phyloP scores from a whole-genome alignment of 2,329 filamentous ascomycete genomes.

The Aspergillus luchuensis region DNA sequence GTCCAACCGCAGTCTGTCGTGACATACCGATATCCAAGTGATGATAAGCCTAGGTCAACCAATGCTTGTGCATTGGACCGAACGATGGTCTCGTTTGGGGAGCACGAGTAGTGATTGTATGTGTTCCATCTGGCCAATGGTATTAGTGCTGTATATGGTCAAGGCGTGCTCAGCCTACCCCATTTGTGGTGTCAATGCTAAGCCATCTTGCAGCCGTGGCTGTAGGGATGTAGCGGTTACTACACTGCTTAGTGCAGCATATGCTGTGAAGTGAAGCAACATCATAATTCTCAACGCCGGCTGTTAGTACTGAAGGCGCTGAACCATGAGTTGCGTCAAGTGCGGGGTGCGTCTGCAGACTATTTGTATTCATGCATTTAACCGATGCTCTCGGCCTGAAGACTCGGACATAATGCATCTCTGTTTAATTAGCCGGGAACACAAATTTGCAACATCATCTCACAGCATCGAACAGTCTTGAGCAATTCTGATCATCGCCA shows the following conservation, averaged over 20 bases:
- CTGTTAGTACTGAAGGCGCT: background rate
- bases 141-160: background rate
- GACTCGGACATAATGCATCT: background rate
- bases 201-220: conserved; percentile 24
- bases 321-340: background rate
- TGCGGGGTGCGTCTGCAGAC: conserved; percentile 2
- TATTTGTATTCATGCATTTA: background rate
- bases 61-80: conserved; percentile 57
- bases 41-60: conserved; percentile 53
- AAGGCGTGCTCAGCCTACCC: conserved; percentile 21
- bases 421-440: background rate
- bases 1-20: conserved; percentile 64
- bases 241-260: background rate
- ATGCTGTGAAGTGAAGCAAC: background rate
- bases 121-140: conserved; percentile 54
- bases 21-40: conserved; percentile 59
- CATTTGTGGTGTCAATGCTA: conserved; percentile 34
- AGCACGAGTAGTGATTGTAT: conserved; percentile 60
- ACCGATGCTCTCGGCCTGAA: background rate
- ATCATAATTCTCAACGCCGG: background rate
- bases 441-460: no score
- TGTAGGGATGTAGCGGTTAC: conserved; percentile 1
- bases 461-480: background rate
- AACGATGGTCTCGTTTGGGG: conserved; percentile 52
- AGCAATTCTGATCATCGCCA: background rate